phyloP scores from a whole-genome alignment of 1,139 yeast genomes.

The Keqinozyma sinolaborantium region DNA sequence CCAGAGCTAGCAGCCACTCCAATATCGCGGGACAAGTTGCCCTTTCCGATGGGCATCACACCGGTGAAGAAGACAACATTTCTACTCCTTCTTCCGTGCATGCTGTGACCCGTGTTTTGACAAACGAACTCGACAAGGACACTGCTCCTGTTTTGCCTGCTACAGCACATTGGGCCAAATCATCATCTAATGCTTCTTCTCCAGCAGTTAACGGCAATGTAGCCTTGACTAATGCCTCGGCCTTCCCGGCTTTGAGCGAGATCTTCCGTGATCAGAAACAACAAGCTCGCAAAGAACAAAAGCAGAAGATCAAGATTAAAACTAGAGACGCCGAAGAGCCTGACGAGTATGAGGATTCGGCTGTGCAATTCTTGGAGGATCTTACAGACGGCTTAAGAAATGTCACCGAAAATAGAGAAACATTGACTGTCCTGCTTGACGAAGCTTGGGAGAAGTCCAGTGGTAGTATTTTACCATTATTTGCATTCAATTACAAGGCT shows the following conservation, averaged over 20 bases:
- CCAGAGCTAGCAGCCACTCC: conserved; percentile 4
- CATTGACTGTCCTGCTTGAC: conserved; percentile 17
- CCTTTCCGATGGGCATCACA: conserved; percentile 17
- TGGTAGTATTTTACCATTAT: conserved; percentile 32
- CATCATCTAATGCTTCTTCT: conserved; percentile 20
- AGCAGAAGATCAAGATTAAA: conserved; percentile 26
- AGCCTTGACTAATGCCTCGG: conserved; percentile 49
- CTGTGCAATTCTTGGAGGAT: conserved; percentile 34
- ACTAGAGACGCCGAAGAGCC: conserved; percentile 33
- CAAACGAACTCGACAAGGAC: conserved; percentile 1
- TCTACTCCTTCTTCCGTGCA: conserved; percentile 55
- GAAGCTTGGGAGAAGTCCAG: conserved; percentile 27
- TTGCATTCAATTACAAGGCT: conserved; percentile 26
- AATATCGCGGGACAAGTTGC: conserved; percentile 5
- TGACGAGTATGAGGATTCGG: conserved; percentile 38
- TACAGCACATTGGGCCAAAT: conserved; percentile 57
- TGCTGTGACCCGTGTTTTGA: conserved; percentile 30
- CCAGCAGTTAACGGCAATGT: conserved; percentile 35
- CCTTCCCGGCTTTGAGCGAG: conserved; percentile 75
- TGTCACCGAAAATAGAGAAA: conserved; percentile 28
- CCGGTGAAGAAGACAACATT: conserved; percentile 22
- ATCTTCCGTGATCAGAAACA: conserved; percentile 45
- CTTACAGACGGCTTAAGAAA: conserved; percentile 30
- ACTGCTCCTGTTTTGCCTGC: conserved; percentile 46
- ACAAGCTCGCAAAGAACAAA: conserved; percentile 28